Conservation (phyloP, 257 asterid genomes). For the Salvia hispanica region DNA sequence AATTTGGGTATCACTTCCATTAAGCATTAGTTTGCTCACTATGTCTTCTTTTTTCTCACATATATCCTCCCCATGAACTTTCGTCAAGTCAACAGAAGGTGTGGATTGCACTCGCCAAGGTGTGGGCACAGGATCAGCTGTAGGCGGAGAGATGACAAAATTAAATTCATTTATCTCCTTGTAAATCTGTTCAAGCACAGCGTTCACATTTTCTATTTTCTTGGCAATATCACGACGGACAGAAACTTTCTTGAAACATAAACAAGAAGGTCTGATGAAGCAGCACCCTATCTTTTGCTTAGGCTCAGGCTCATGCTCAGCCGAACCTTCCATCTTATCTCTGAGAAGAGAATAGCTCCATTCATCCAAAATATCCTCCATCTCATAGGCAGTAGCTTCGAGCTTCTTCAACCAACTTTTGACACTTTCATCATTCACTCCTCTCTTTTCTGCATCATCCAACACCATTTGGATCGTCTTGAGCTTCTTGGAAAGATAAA, state of each 20-base stretch:
- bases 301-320: too few species aligned
- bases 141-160: not conserved
- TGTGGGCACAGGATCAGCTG: not conserved
- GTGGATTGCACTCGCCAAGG: not conserved
- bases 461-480: not conserved
- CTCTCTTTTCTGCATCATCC: constrained; percentile 1
- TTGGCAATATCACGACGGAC: too few species aligned
- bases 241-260: too few species aligned
- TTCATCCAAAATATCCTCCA: constrained; percentile 2
- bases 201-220: too few species aligned
- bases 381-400: not conserved
- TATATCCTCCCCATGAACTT: not conserved
- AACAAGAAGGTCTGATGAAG: too few species aligned
- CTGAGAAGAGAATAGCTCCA: not conserved
- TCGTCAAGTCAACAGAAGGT: not conserved
- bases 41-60: not conserved
- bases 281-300: too few species aligned
- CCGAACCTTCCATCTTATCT: too few species aligned
- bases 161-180: too few species aligned
- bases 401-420: not conserved
- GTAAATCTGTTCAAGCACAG: too few species aligned
- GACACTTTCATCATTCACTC: not conserved
- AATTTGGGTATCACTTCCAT: not conserved
- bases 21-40: not conserved
- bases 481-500: not conserved